Conservation (phyloP, 495 filamentous ascomycete species). For the Penicillium malachiteum region DNA sequence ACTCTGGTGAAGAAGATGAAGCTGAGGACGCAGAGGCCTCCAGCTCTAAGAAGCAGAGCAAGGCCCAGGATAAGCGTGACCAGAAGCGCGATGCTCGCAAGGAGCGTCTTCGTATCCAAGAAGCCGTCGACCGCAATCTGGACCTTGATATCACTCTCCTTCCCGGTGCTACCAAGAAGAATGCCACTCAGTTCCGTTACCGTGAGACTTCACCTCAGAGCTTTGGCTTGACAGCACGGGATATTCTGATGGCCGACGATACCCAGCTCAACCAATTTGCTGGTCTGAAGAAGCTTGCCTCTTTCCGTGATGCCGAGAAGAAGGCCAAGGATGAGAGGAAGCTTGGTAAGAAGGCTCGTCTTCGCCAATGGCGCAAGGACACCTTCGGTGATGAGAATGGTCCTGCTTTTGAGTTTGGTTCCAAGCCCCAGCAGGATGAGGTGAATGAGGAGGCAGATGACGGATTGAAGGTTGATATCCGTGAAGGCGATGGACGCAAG, state of each 20-base stretch:
- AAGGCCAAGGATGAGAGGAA: slow-evolving; percentile 84
- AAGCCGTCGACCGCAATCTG: slow-evolving; percentile 79
- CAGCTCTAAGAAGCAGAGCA: slow-evolving; percentile 52
- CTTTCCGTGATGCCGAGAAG: slow-evolving; percentile 83
- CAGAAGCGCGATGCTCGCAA: slow-evolving; percentile 72
- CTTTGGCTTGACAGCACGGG: slow-evolving; percentile 83
- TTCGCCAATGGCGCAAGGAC: slow-evolving; percentile 89
- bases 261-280: slow-evolving; percentile 84
- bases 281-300: slow-evolving; percentile 89
- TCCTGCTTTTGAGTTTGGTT: slow-evolving; percentile 41
- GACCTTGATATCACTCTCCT: slow-evolving; percentile 64
- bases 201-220: slow-evolving; percentile 87
- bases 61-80: slow-evolving; percentile 62
- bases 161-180: slow-evolving; percentile 54
- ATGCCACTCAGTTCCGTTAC: slow-evolving; percentile 71
- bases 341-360: slow-evolving; percentile 84
- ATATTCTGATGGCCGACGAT: slow-evolving; percentile 91
- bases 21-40: slow-evolving; percentile 51
- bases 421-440: slow-evolving; percentile 22
- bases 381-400: slow-evolving; percentile 78
- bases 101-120: slow-evolving; percentile 79
- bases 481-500: slow-evolving; percentile 43
- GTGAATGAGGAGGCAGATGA: slow-evolving; percentile 20
- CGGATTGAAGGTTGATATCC: slow-evolving; percentile 41
- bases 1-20: slow-evolving; percentile 51